phyloP scores from a whole-genome alignment of 371 early-diverging fungal species.

The Lichtheimia corymbifera region DNA sequence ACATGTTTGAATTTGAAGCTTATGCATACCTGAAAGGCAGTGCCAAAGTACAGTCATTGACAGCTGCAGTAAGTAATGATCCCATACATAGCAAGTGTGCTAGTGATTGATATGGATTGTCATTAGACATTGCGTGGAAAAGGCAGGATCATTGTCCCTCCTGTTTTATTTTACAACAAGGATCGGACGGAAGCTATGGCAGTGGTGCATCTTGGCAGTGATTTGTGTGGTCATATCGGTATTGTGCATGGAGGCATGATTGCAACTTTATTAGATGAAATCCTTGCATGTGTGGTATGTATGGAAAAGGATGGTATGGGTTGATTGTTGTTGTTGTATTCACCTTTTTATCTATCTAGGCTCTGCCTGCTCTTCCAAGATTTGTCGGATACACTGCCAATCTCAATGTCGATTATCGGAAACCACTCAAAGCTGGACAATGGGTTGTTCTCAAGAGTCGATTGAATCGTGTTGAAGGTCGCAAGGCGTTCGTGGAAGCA shows the following conservation, averaged over 20 bases:
- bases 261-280: constrained; percentile 72
- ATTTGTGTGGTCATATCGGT: constrained; percentile 64
- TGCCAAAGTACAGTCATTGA: constrained; percentile 33
- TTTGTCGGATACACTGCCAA: constrained; percentile 76
- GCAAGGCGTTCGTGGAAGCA: constrained; percentile 72
- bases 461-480: constrained; percentile 64
- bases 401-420: constrained; percentile 71
- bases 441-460: constrained; percentile 57
- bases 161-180: constrained; percentile 43
- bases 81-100: not conserved
- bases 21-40: constrained; percentile 30
- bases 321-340: constrained; percentile 4
- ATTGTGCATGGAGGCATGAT: constrained; percentile 74
- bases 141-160: constrained; percentile 36
- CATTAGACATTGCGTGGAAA: constrained; percentile 40
- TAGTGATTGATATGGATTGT: not conserved
- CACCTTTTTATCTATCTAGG: constrained; percentile 26
- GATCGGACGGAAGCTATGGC: constrained; percentile 31
- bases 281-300: constrained; percentile 52
- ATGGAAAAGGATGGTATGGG: not conserved
- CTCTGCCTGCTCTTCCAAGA: constrained; percentile 61
- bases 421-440: constrained; percentile 63
- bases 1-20: constrained; percentile 30
- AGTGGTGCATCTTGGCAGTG: constrained; percentile 43
- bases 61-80: constrained; percentile 31